phyloP scores from a whole-genome alignment of 1,284 basidiomycete genomes.

The Boletus sp. region DNA sequence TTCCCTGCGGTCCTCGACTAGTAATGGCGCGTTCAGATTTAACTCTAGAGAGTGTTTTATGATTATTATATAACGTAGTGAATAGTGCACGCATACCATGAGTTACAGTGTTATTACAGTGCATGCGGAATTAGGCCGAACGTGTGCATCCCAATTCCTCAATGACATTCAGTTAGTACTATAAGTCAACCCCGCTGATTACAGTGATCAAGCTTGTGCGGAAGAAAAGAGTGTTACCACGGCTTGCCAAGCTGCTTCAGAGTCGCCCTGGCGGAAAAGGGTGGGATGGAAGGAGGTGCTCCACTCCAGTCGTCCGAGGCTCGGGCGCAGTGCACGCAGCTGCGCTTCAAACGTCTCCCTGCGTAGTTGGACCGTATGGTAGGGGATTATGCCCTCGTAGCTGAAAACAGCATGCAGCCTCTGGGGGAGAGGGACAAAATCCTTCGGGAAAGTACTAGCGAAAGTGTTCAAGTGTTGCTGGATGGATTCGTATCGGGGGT shows the following conservation, averaged over 20 bases:
- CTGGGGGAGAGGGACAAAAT: neutral
- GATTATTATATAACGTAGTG: too few species aligned
- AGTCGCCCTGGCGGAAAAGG: neutral
- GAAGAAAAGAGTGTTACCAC: slow-evolving; percentile 17
- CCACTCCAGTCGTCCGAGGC: neutral
- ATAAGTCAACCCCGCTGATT: neutral
- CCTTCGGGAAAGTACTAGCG: slow-evolving; percentile 4
- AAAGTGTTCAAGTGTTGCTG: slow-evolving; percentile 22
- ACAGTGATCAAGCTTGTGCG: neutral
- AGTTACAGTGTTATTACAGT: too few species aligned
- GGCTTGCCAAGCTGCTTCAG: slow-evolving; percentile 21
- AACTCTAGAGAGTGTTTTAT: too few species aligned
- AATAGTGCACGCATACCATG: too few species aligned
- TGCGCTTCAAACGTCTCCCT: neutral
- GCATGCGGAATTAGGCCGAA: too few species aligned
- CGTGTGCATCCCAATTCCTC: neutral
- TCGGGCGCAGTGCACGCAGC: neutral
- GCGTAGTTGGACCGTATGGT: neutral
- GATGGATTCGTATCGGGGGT: neutral
- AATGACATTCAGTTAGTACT: too few species aligned
- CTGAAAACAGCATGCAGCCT: slow-evolving; percentile 21
- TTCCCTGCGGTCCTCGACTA: too few species aligned
- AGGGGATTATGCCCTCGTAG: neutral
- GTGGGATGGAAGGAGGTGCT: slow-evolving; percentile 1
- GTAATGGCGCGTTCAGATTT: too few species aligned